Evolutionary conservation across 2,329 filamentous ascomycete genomes (phyloP).

Genomic region (Onygenales sp.): DNA sequence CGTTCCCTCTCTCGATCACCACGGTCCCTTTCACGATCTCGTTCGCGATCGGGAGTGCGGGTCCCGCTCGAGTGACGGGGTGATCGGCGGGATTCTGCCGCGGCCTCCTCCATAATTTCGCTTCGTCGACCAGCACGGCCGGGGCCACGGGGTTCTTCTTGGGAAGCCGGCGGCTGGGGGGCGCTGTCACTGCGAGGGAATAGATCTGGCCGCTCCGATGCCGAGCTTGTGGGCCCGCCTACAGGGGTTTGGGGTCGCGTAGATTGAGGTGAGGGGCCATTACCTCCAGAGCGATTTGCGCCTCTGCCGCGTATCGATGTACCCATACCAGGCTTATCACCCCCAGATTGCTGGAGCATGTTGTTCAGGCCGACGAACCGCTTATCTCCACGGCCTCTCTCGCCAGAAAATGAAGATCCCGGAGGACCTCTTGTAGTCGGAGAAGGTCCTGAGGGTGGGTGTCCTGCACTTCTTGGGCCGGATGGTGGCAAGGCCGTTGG

Average conservation of each 20-base stretch:
- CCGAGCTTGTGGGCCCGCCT: conserved; percentile 6
- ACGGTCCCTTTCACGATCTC: conserved; percentile 14
- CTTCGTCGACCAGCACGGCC: conserved; percentile 21
- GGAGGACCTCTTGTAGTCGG: conserved; percentile 27
- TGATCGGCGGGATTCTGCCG: conserved; percentile 23
- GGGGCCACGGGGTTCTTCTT: conserved; percentile 18
- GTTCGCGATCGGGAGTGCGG: conserved; percentile 15
- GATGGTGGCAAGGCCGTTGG: conserved; percentile 26
- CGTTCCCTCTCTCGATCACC: conserved; percentile 16
- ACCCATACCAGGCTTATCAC: conserved; percentile 25
- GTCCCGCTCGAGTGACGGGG: conserved; percentile 19
- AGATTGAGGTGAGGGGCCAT: conserved; percentile 21
- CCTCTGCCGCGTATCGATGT: conserved; percentile 32
- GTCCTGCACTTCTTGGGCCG: conserved; percentile 29
- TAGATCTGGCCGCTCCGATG: conserved; percentile 24
- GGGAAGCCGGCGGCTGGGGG: conserved; percentile 16
- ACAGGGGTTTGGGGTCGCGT: conserved; percentile 23
- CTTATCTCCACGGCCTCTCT: conserved; percentile 36
- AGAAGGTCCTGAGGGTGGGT: conserved; percentile 26
- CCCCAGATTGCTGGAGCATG: conserved; percentile 35
- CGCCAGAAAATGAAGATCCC: conserved; percentile 26
- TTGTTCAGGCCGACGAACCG: conserved; percentile 39
- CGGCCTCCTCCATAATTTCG: conserved; percentile 27
- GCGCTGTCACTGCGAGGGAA: conserved; percentile 20
- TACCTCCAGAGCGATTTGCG: conserved; percentile 24